Evolutionary conservation across 1,139 yeast genomes (phyloP), one percentile per base, ranked within the genome.

Genomic region (Geotrichum restrictum): DNA sequence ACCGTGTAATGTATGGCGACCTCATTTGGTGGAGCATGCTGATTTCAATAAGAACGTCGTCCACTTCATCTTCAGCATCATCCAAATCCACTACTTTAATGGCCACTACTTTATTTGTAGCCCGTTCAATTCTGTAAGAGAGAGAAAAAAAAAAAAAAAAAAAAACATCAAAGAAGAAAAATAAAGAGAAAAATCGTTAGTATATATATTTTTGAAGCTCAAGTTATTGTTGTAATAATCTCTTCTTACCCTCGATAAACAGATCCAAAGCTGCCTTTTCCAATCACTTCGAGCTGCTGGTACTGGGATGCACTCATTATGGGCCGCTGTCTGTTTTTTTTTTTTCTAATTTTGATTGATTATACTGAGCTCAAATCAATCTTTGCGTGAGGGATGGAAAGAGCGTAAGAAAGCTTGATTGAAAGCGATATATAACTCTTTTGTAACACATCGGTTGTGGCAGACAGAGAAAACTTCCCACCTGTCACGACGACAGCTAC

Each of bases 261-360:
- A 33, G 91, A 84, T 39, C 99, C 99, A 69, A 93, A 94, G 72
- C 89, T 91, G 16, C 99, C 99, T 57, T 95, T 78, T 5, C 99
- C 99, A 22, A 94, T 85, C 39, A 91, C 83, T 68, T 93, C 98
- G n/a, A 46, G 38, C 16, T 48, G 45, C 31, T 41, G 48, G 29
- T 48, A 52, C 11, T 45, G 48, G 18, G 45, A 6, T 1, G 54
- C 54, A 34, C 51, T 48, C 51, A 52, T 52, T 3, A 2, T 47
- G 16, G 10, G 1, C 33, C 13, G 13, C 10, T 8, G 19, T 18
- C 13, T 5, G 8, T 34, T 10, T 4, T 40, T 10, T 11, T 2
- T 19, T 18, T 44, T 32, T 36, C 24, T 42, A 6, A 41, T 37
- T 10, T 2, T 33, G 32, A 7, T 29, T 29, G 11, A 11, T 29